These are phyloP conservation scores for Sclerotinia trifoliorum DNA, from an alignment of 2,329 filamentous ascomycete genomes.

Conservation along the genomic window DNA sequence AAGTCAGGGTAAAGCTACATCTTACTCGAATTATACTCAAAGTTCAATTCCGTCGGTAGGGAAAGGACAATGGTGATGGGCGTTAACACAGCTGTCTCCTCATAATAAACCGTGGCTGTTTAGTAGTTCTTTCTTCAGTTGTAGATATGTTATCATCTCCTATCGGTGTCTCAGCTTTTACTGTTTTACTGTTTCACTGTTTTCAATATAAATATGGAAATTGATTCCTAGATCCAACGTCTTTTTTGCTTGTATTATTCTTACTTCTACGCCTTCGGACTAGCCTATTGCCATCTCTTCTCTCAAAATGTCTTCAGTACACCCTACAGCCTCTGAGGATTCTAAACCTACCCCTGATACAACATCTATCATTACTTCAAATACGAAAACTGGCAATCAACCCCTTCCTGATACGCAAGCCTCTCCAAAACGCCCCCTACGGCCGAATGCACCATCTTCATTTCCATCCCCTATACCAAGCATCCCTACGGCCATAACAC, in stretches of 20 bases:
- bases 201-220: not conserved
- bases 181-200: too few relatives aligned
- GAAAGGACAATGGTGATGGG: not conserved
- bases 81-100: not conserved
- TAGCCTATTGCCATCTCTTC: too few relatives aligned
- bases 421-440: constrained; percentile 4
- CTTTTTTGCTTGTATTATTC: not conserved
- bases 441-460: not conserved
- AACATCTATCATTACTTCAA: not conserved
- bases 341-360: not conserved
- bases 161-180: not conserved
- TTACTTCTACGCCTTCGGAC: not conserved
- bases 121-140: not conserved
- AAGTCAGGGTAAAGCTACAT: not conserved
- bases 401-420: not conserved
- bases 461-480: not conserved
- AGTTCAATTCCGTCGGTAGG: not conserved
- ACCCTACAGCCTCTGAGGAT: not conserved
- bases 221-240: not conserved
- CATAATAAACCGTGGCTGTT: not conserved
- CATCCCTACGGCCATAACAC: not conserved
- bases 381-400: not conserved
- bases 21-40: not conserved
- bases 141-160: too few relatives aligned
- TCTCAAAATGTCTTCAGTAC: not conserved